Base-by-base conservation (phyloP, 306 rosid species). In the Betula pendula region DNA sequence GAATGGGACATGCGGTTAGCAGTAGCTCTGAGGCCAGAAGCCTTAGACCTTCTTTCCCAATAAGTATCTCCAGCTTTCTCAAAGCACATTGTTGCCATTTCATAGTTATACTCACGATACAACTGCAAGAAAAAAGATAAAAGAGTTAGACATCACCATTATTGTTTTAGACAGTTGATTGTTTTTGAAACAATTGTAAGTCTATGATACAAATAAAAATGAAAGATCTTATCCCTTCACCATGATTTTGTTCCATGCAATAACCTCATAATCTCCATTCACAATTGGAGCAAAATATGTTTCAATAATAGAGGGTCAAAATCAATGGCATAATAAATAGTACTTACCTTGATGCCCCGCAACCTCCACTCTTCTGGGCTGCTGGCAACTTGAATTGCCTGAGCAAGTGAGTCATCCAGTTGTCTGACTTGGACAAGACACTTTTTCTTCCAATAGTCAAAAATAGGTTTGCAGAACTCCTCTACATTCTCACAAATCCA, bases 71-170 rank as follows among this genome's bases (percentile, higher is more conserved):
- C 83, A 25, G 92, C 97, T 82, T 85, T 89, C 79, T 87, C 91
- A 82, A 93, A 93, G 71, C 96, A 93, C 85, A 85, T 85, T 52
- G 91, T 90, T 22, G 96, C 96, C 89, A 82, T 87, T 85, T 84
- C 89, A 45, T 74, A 92, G 69, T 92, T 92, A 33, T 80, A 81
- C 81, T 89, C 92, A 33, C 83, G 49, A 75, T 80, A 90, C 6
- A 93, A 79, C 97, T 89, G 84, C 79, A 70, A 72, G 43, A 35
- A 69, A 70, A 33, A 8, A 51, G 19, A 44, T 66, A 68, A 24
- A 11, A 4, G 19, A 45, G 19, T 44, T 40, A 22, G 35, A 58
- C 4, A 35, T 35, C 5, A 35, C 5, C 40, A 3, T 35, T 35
- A 35, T 27, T 22, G 27, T 22, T 48, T 66, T 17, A 62, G 56